These are phyloP conservation scores for Antarctomyces pellizariae DNA, from an alignment of 495 filamentous ascomycete species.

Conservation along the genomic window DNA sequence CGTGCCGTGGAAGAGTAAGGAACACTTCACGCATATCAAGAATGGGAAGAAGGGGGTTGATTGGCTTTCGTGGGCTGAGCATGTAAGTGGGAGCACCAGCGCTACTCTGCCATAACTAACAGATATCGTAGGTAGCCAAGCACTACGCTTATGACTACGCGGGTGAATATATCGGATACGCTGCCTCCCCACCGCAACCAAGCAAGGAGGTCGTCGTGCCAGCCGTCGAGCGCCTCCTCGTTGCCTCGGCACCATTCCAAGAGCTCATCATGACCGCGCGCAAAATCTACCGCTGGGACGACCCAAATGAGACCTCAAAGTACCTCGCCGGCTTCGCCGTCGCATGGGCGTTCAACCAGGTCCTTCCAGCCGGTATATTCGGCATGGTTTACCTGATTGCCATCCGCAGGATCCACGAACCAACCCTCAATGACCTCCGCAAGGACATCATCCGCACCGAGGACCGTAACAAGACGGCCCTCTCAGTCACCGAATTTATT, in stretches of 20 bases:
- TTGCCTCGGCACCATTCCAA: slow-evolving; percentile 22
- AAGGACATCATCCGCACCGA: slow-evolving; percentile 13
- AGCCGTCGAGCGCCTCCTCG: slow-evolving; percentile 19
- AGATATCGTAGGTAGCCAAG: slow-evolving; percentile 15
- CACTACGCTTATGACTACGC: slow-evolving; percentile 18
- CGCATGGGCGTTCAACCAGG: slow-evolving; percentile 4
- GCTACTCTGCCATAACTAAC: slow-evolving; percentile 1
- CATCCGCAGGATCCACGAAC: slow-evolving; percentile 15
- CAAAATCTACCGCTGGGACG: slow-evolving; percentile 22
- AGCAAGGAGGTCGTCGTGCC: slow-evolving; percentile 15
- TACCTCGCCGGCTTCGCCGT: slow-evolving; percentile 4
- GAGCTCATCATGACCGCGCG: slow-evolving; percentile 16
- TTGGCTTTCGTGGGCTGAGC: slow-evolving; percentile 18
- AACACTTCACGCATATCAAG: slow-evolving; percentile 12
- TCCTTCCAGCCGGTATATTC: slow-evolving; percentile 2
- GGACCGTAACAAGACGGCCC: slow-evolving; percentile 12
- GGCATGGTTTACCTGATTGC: slow-evolving; percentile 17
- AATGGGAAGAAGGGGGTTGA: slow-evolving; percentile 11
- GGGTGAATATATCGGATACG: slow-evolving; percentile 22
- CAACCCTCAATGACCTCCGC: slow-evolving; percentile 15
- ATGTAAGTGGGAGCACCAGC: slow-evolving; percentile 13
- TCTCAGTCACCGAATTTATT: slow-evolving; percentile 19
- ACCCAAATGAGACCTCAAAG: slow-evolving; percentile 14
- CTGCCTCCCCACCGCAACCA: slow-evolving; percentile 15
- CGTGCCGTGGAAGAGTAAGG: slow-evolving; percentile 13